Evolutionary conservation across 2,329 filamentous ascomycete genomes (phyloP).

Genomic region (Fusarium sp.): DNA sequence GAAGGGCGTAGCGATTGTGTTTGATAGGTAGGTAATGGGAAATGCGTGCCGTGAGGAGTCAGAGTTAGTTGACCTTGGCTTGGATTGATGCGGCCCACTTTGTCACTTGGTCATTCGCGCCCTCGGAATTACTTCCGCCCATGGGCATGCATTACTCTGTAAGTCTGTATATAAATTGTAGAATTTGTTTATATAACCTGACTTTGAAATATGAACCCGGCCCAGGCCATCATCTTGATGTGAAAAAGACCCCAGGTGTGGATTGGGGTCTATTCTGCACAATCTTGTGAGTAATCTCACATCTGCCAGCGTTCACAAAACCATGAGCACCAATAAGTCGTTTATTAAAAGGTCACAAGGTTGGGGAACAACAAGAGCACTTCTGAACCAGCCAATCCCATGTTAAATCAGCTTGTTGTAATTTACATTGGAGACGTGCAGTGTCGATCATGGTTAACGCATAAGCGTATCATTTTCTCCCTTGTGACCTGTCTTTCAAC

Average conservation of each 20-base stretch:
- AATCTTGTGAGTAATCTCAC: neutral
- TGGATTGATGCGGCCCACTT: neutral
- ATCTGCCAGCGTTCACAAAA: neutral
- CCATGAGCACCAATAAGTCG: neutral
- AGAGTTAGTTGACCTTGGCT: conserved; percentile 11
- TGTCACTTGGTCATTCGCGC: conserved; percentile 9
- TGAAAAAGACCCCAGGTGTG: neutral
- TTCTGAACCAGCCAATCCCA: neutral
- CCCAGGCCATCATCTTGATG: neutral
- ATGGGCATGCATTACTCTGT: neutral
- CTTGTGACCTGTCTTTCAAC: conserved; percentile 1
- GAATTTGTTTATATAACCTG: neutral
- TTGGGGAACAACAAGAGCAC: neutral
- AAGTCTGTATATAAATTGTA: neutral
- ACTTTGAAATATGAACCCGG: neutral
- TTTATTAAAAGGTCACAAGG: neutral
- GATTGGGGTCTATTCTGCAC: neutral
- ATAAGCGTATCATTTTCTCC: neutral
- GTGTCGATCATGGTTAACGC: neutral
- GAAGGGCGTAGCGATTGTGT: neutral
- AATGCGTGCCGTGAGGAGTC: neutral
- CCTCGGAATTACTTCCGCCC: neutral
- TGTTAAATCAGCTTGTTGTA: neutral
- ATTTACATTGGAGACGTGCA: neutral
- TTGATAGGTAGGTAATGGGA: neutral